phyloP scores from a whole-genome alignment of 352 stramenopile genomes.

The Chrysophaeum taylorii region DNA sequence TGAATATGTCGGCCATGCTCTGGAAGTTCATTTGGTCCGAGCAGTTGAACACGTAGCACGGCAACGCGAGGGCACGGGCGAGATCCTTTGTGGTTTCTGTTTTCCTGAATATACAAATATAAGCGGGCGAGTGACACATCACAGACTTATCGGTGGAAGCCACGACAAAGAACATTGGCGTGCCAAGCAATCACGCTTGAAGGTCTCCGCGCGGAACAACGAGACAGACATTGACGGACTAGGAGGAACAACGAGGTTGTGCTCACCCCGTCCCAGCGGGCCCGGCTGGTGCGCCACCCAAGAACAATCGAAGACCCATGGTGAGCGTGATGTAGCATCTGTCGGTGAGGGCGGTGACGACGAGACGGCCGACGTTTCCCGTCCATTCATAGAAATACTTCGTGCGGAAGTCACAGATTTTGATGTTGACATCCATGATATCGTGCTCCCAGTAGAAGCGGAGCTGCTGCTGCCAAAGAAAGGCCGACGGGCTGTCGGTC shows the following conservation, averaged over 20 bases:
- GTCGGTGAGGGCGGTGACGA: constrained; percentile 89
- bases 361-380: constrained; percentile 82
- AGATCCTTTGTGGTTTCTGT: constrained; percentile 83
- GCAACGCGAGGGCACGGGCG: constrained; percentile 64
- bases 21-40: constrained; percentile 92
- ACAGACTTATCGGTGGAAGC: no score
- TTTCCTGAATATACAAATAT: no score
- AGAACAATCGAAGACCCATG: constrained; percentile 85
- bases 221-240: neutral
- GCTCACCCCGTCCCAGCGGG: constrained; percentile 78
- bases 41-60: constrained; percentile 80
- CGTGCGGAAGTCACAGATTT: constrained; percentile 86
- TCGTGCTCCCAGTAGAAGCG: constrained; percentile 84
- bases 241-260: constrained; percentile 58
- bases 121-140: no score
- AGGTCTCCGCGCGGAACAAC: no score
- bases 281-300: constrained; percentile 81
- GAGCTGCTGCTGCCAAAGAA: constrained; percentile 87
- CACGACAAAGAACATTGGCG: no score
- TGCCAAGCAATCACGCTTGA: no score
- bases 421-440: constrained; percentile 86
- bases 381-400: constrained; percentile 96
- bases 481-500: constrained; percentile 70
- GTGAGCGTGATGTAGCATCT: constrained; percentile 92
- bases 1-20: constrained; percentile 89